These are phyloP conservation scores for Thalassiosira exigua DNA, from an alignment of 352 stramenopile species.

Conservation along the genomic window DNA sequence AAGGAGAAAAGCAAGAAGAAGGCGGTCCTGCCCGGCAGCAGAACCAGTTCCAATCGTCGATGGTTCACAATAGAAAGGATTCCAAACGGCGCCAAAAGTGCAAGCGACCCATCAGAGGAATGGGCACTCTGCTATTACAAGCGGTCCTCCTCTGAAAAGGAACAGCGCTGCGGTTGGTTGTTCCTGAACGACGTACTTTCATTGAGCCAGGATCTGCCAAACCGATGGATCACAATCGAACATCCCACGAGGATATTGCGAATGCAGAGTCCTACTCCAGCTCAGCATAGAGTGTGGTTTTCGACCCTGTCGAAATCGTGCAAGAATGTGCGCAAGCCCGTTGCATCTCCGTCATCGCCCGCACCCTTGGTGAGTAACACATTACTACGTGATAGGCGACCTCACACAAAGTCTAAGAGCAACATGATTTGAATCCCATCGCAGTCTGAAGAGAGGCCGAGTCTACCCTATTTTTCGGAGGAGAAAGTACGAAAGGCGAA, in stretches of 20 bases:
- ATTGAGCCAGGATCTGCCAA: slow-evolving; percentile 35
- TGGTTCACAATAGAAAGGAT: slow-evolving; percentile 52
- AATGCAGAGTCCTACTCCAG: slow-evolving; percentile 42
- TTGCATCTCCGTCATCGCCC: too few relatives aligned
- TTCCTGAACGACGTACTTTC: slow-evolving; percentile 52
- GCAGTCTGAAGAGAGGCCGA: too few relatives aligned
- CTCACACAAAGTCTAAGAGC: too few relatives aligned
- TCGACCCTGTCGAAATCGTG: slow-evolving; percentile 42
- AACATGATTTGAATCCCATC: too few relatives aligned
- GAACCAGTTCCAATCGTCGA: slow-evolving; percentile 26
- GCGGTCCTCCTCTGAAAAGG: slow-evolving; percentile 22
- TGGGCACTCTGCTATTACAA: slow-evolving; percentile 48
- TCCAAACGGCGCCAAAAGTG: too few relatives aligned
- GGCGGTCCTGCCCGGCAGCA: slow-evolving; percentile 30
- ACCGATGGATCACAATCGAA: slow-evolving; percentile 50
- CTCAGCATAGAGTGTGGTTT: slow-evolving; percentile 49
- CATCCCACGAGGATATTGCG: slow-evolving; percentile 47
- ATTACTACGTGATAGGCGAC: too few relatives aligned
- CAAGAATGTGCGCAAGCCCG: too few relatives aligned
- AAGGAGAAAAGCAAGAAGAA: slow-evolving; percentile 60
- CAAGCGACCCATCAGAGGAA: slow-evolving; percentile 5
- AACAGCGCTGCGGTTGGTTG: slow-evolving; percentile 36
- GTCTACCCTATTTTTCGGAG: too few relatives aligned
- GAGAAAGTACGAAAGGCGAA: too few relatives aligned
- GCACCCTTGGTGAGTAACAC: too few relatives aligned